A percentile compares a stretch with the other conserved stretches of the same genome.
Conservation (phyloP, 2,329 filamentous ascomycete genomes). For the Chaetomium strumarium region DNA sequence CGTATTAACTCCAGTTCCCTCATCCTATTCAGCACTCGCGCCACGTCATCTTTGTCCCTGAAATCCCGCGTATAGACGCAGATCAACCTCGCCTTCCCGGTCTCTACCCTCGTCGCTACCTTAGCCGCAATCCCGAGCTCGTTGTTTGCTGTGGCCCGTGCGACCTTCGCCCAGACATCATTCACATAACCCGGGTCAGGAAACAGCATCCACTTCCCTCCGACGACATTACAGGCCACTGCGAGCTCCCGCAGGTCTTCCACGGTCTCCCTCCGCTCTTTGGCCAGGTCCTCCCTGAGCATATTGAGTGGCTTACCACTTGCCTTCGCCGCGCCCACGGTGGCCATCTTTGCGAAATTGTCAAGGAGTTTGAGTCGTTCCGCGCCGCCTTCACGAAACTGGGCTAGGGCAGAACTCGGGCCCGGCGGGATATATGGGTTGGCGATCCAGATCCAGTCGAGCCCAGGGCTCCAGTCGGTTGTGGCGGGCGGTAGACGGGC, state of each 20-base stretch:
- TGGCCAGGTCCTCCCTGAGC: constrained; percentile 43
- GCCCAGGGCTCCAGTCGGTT: constrained; percentile 40
- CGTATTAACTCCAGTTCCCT: constrained; percentile 56
- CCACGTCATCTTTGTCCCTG: constrained; percentile 60
- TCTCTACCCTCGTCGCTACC: constrained; percentile 54
- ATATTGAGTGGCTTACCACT: constrained; percentile 31
- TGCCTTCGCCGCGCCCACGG: constrained; percentile 32
- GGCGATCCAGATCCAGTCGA: constrained; percentile 68
- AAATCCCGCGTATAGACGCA: constrained; percentile 78
- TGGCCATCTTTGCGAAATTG: constrained; percentile 39
- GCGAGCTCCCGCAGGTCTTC: constrained; percentile 57
- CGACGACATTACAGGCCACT: constrained; percentile 48
- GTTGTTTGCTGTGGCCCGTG: constrained; percentile 59
- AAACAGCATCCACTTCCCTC: constrained; percentile 81
- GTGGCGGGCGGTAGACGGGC: constrained; percentile 61
- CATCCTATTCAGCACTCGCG: constrained; percentile 58
- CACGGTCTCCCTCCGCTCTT: constrained; percentile 43
- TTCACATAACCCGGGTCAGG: constrained; percentile 49
- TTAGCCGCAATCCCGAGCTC: constrained; percentile 69
- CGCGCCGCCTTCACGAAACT: constrained; percentile 48
- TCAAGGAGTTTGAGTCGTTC: constrained; percentile 43
- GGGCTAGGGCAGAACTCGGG: constrained; percentile 32
- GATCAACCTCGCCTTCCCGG: constrained; percentile 51
- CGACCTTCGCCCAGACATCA: constrained; percentile 60
- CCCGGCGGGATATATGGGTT: constrained; percentile 51